Evolutionary conservation across 352 stramenopile species (phyloP), one percentile per base, ranked within the genome.

Genomic region (Phytophthora uliginosa): DNA sequence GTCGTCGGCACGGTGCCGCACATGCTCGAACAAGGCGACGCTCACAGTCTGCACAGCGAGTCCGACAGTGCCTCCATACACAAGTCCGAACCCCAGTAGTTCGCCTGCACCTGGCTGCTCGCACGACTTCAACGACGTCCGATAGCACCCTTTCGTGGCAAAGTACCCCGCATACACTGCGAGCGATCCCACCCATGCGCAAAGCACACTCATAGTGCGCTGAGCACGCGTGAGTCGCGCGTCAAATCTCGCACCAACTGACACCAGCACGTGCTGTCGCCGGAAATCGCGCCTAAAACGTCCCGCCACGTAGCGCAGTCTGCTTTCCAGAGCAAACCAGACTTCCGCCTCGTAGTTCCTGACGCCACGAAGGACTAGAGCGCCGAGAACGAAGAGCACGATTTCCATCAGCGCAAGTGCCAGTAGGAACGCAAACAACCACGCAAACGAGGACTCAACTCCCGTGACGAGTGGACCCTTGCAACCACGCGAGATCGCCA

Each of bases 1-100:
- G 7, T 91, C 73, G 47, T 93, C 86, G 7, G 77, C 73, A 4
- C 88, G 86, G 63, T 94, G 73, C 5, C 86, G 86, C 28, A 95
- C 77, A 45, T 86, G 73, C 18, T 90, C 77, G 54, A 94, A 95
- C 1, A 91, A 52, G 3, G 66, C 72, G 7, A 79, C 48, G 22
- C 63, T 77, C 0, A 50, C 22, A 0, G 76, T 71, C 52, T 94
- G 86, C 2, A 82, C 74, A 0, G 59, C 69, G 10, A 88, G 77
- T 2, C 86, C 86, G 5, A 83, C 69, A 2, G 81, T 40, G 0
- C 84, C 86, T 10, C 85, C 86, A 53, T 95, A 95, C 1, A 91
- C 12, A 0, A 95, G 33, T 0, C 75, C 84, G 66, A 92, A 82
- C 2, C 76, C 76, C 0, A 93, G 24, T 7, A 91, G 75, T 2